Base-by-base conservation (phyloP, 495 filamentous ascomycete genomes). In the Parathielavia appendiculata region DNA sequence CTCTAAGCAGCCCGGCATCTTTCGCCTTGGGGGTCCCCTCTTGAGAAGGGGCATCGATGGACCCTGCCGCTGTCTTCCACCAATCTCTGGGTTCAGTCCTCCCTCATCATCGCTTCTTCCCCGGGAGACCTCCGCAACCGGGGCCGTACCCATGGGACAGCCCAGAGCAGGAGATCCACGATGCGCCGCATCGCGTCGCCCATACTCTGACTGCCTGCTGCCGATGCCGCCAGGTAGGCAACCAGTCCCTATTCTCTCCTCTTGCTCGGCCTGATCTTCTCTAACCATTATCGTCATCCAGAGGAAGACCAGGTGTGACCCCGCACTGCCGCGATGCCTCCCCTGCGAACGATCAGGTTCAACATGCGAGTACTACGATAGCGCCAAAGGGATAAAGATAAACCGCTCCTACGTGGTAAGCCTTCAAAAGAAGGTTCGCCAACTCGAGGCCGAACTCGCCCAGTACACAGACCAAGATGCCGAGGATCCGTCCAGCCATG, bases 221-320 rank as follows among this genome's bases (percentile, higher is more conserved):
- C 61, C 45, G 59, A 40, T 61, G 59, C 34, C 57, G 50, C 26
- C 41, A 59, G 79, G 90, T 92, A 78, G 76, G 85, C 51, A 32
- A 16, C 52, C 43, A 16, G 7, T n/a, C 26, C 16, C 11, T 20
- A 0, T 13, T 12, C n/a, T n/a, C 35, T 2, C 23, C 13, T 14
- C 36, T 14, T 1, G 12, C 30, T 43, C 49, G 13, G 45, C 17
- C 17, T 20, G 20, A 13, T 13, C 0, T 19, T 4, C 26, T 22
- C 45, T 51, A 12, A 51, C 39, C 26, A n/a, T 44, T 40, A 51
- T 41, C 50, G 35, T 40, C 41, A 23, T 56, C 39, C 65, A 95
- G 91, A 84, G 91, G 49, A 97, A 97, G 79, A 95, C 92, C 22
- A 82, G 89, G 77, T 97, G 92, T 72, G 92, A 96, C 71, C 87